Conservation (phyloP, 1,284 basidiomycete species). For the Trametes polyzona region DNA sequence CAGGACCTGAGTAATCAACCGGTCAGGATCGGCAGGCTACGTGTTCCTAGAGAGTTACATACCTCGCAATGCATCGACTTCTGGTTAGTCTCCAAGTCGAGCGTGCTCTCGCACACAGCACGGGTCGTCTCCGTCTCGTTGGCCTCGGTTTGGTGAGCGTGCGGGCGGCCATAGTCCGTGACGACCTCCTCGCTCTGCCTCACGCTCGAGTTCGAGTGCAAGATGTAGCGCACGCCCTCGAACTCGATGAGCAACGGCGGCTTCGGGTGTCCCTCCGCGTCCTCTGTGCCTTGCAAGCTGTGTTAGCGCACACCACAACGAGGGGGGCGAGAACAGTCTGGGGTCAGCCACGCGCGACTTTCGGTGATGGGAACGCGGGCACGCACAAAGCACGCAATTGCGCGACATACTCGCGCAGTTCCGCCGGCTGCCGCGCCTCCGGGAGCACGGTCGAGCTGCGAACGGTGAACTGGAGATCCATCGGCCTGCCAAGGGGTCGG, state of each 20-base stretch:
- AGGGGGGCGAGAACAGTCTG: too few species aligned
- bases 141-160: background rate
- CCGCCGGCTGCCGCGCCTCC: slow-evolving; percentile 37
- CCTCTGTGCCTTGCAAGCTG: slow-evolving; percentile 41
- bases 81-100: slow-evolving; percentile 61
- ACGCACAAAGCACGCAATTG: slow-evolving; percentile 46
- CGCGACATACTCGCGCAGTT: slow-evolving; percentile 47
- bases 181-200: slow-evolving; percentile 48
- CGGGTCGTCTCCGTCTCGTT: slow-evolving; percentile 3
- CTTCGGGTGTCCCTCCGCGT: slow-evolving; percentile 43
- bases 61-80: slow-evolving; percentile 61
- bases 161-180: slow-evolving; percentile 5
- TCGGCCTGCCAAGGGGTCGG: slow-evolving; percentile 27
- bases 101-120: slow-evolving; percentile 35
- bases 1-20: background rate
- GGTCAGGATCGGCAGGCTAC: background rate
- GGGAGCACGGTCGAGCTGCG: slow-evolving; percentile 36
- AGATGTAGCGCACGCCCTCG: slow-evolving; percentile 48
- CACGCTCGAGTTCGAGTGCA: slow-evolving; percentile 54
- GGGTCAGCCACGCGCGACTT: background rate
- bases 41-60: background rate
- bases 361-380: slow-evolving; percentile 38
- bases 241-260: slow-evolving; percentile 54
- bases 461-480: slow-evolving; percentile 44
- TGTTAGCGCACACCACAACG: background rate